Conservation (phyloP, 208 protist genomes). For the Leishmania aethiopica region DNA sequence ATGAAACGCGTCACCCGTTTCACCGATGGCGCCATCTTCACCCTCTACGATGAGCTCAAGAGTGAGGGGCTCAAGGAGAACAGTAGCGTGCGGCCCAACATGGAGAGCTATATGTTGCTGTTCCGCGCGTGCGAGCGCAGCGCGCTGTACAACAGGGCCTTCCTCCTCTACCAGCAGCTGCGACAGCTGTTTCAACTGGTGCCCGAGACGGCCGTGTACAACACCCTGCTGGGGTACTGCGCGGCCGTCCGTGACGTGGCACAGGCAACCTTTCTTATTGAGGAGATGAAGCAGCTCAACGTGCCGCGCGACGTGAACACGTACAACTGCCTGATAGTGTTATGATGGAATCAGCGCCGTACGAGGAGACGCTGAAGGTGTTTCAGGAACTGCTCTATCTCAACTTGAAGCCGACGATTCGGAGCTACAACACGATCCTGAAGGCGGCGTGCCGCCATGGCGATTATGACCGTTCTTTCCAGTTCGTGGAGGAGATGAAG, state of each 20-base stretch:
- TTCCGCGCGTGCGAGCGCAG: slow-evolving; percentile 90
- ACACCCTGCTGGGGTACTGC: slow-evolving; percentile 91
- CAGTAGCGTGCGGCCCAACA: slow-evolving; percentile 66
- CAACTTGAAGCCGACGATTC: slow-evolving; percentile 59
- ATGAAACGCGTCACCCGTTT: slow-evolving; percentile 84
- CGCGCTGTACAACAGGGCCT: slow-evolving; percentile 78
- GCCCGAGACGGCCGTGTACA: slow-evolving; percentile 85
- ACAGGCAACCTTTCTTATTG: slow-evolving; percentile 87
- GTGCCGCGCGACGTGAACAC: slow-evolving; percentile 83
- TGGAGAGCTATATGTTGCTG: slow-evolving; percentile 82
- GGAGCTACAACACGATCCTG: slow-evolving; percentile 91
- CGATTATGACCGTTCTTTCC: slow-evolving; percentile 91
- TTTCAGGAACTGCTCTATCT: slow-evolving; percentile 73
- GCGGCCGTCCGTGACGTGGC: slow-evolving; percentile 84
- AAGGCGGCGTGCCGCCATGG: slow-evolving; percentile 67
- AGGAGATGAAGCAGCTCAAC: slow-evolving; percentile 86
- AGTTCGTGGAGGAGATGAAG: slow-evolving; percentile 93
- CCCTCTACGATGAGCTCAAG: slow-evolving; percentile 89
- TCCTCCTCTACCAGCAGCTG: slow-evolving; percentile 89
- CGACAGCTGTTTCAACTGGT: slow-evolving; percentile 67
- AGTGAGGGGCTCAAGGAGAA: slow-evolving; percentile 62
- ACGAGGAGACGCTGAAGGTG: slow-evolving; percentile 75
- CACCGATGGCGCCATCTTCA: slow-evolving; percentile 77
- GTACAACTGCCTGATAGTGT: slow-evolving; percentile 93
- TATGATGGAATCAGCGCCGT: slow-evolving; percentile 82